Evolutionary conservation across 1,139 yeast genomes (phyloP).

Genomic region (Lodderomyces metapsilosis): DNA sequence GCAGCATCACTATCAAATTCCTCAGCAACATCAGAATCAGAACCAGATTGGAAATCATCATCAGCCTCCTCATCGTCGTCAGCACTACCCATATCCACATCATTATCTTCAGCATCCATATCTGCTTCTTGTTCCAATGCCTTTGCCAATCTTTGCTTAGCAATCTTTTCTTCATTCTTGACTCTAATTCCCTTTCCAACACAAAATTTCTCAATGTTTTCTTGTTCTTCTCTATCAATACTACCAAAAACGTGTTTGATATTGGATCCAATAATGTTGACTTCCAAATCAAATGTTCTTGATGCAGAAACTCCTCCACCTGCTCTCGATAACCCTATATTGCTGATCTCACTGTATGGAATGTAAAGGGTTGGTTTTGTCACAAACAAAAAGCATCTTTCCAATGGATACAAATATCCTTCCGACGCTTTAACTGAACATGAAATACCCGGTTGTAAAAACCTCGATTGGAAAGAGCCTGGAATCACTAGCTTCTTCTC

Average conservation of each 20-base stretch:
- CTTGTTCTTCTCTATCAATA: slow-evolving; percentile 88
- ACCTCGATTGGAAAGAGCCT: slow-evolving; percentile 75
- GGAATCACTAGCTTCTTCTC: slow-evolving; percentile 85
- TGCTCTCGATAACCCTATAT: slow-evolving; percentile 82
- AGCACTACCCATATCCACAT: slow-evolving; percentile 72
- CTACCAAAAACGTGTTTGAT: slow-evolving; percentile 83
- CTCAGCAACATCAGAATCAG: slow-evolving; percentile 76
- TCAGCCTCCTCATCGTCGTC: slow-evolving; percentile 69
- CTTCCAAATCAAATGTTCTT: slow-evolving; percentile 90
- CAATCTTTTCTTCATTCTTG: slow-evolving; percentile 87
- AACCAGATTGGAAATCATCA: slow-evolving; percentile 64
- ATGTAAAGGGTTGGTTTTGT: slow-evolving; percentile 94
- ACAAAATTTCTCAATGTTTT: slow-evolving; percentile 70
- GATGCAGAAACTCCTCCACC: slow-evolving; percentile 78
- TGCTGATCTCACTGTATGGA: slow-evolving; percentile 78
- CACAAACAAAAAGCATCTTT: slow-evolving; percentile 84
- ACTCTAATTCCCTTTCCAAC: slow-evolving; percentile 75
- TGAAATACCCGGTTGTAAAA: slow-evolving; percentile 78
- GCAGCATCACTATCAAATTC: slow-evolving; percentile 79
- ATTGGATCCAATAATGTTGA: slow-evolving; percentile 62
- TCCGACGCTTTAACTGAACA: slow-evolving; percentile 95
- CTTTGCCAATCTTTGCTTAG: slow-evolving; percentile 74
- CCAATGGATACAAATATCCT: slow-evolving; percentile 88
- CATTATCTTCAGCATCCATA: slow-evolving; percentile 57
- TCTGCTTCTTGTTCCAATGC: slow-evolving; percentile 72